Evolutionary conservation across 192 early-diverging fungal genomes (phyloP), one percentile per base, ranked within the genome.

Genomic region (Kickxella alabastrina): DNA sequence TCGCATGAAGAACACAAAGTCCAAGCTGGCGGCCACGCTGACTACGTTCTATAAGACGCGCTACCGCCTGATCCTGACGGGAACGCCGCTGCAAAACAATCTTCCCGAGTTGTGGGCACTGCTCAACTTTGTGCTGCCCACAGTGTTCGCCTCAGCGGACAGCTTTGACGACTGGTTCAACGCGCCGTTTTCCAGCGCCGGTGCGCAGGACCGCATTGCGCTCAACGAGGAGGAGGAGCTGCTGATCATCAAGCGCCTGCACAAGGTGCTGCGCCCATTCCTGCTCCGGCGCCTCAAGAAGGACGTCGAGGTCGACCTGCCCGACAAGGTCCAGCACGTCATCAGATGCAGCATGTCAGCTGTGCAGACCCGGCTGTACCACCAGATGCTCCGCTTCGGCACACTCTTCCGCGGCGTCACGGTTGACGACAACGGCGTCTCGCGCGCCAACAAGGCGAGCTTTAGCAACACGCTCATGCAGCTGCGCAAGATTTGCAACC

Each of bases 111-210:
- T 99, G 60, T 97, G 95, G 95, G 87, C 93, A 3, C 57, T 99
- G 43, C 78, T 99, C 17, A 99, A 97, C 61, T 98, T 99, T 78
- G 83, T 97, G 26, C 65, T 97, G 31, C 97, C 97, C 12, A 90
- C 85, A 42, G 92, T 99, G 35, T 99, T 99, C 75, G 91, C 95
- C 60, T 92, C 90, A 56, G 90, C 91, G 1, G 90, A 97, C 65
- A 90, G 85, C 32, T 99, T 99, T 75, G 97, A 97, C 63, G 95
- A 99, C 59, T 99, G 95, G 95, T 99, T 99, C 83, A 96, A 92
- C 61, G 89, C 93, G 10, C 95, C 95, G 8, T 97, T 99, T 57
- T 77, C 86, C 14, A 83, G 76, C 35, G 68, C 82, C 25, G 85
- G 82, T 49, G 87, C 87, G 23, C 86, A 96, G 52, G 92, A 93